Evolutionary conservation across 176 grass and related monocot genomes (phyloP).

Genomic region (Dendrocalamus sinicus): DNA sequence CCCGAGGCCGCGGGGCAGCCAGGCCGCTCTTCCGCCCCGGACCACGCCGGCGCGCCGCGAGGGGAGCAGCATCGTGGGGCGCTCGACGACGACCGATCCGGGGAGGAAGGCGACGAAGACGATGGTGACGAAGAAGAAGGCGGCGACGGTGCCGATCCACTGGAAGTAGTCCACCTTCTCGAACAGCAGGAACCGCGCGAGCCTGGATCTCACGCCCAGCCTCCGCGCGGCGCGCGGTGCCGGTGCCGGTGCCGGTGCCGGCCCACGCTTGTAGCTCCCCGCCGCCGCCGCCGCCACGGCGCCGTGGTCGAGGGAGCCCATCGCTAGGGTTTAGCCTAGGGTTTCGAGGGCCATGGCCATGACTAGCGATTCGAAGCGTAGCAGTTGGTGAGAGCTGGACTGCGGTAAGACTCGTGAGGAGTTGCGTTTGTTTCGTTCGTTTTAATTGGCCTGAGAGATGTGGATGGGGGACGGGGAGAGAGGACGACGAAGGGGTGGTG

Average conservation of each 20-base stretch:
- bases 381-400: slow-evolving; percentile 22
- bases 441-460: background rate
- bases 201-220: slow-evolving; percentile 66
- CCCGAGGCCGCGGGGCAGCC: slow-evolving; percentile 9
- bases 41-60: slow-evolving; percentile 1
- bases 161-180: slow-evolving; percentile 82
- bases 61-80: slow-evolving; percentile 17
- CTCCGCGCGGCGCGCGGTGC: slow-evolving; percentile 35
- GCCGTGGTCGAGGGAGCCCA: slow-evolving; percentile 78
- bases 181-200: slow-evolving; percentile 78
- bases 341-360: slow-evolving; percentile 34
- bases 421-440: slow-evolving; percentile 21
- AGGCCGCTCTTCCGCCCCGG: background rate
- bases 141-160: slow-evolving; percentile 61
- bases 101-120: slow-evolving; percentile 67
- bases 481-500: background rate
- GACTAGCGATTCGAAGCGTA: background rate
- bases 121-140: slow-evolving; percentile 89
- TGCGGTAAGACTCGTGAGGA: slow-evolving; percentile 35
- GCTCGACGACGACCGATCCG: slow-evolving; percentile 56
- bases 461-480: background rate
- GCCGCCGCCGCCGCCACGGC: slow-evolving; percentile 4
- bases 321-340: slow-evolving; percentile 38
- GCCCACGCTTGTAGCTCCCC: slow-evolving; percentile 55
- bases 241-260: background rate